Base-by-base conservation (phyloP, 371 early-diverging fungal genomes). In the Lichtheimia ornata region DNA sequence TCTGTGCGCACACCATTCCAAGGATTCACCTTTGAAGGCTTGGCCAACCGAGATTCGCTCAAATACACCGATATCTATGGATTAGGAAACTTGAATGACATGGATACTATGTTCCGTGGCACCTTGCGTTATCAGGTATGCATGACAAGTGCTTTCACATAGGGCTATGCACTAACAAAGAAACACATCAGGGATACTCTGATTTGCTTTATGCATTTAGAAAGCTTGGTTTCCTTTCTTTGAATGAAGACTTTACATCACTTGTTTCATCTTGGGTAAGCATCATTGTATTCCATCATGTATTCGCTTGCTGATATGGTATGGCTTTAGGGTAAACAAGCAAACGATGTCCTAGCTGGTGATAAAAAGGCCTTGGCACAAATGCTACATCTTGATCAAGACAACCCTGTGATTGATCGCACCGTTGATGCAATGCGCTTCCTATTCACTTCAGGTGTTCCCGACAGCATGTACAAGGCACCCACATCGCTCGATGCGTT, bases 31-130 rank as follows among this genome's bases (percentile, higher is more conserved):
- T 90, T 94, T 61, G 94, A 91, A 71, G 95, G 89, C 25, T 69
- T 94, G 25, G 89, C 96, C 61, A 96, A 96, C 74, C 82, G 96
- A 18, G 91, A 96, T 62, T 81, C 87, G 11, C 66, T 88, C 20
- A 74, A 76, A 28, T 94, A 92, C 81, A 73, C 81, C 55, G 74
- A 88, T 70, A 78, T 81, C 15, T 89, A 89, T 58, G 82, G 84
- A 2, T 65, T 92, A 27, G 83, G 91, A 13, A 72, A 83, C 18
- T 81, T 93, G 50, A 72, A 79, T 13, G 81, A 88, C 22, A 75
- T 88, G 64, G 86, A 93, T 24, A 88, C 90, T 52, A 90, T 94
- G 91, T 91, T 96, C 70, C 81, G 94, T 35, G 94, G 94, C 27
- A 93, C 94, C 1, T 72, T 94, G 14, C 79, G 94, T 44, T 94